Conservation (phyloP, 495 filamentous ascomycete species). For the Lichenothelia convexa region DNA sequence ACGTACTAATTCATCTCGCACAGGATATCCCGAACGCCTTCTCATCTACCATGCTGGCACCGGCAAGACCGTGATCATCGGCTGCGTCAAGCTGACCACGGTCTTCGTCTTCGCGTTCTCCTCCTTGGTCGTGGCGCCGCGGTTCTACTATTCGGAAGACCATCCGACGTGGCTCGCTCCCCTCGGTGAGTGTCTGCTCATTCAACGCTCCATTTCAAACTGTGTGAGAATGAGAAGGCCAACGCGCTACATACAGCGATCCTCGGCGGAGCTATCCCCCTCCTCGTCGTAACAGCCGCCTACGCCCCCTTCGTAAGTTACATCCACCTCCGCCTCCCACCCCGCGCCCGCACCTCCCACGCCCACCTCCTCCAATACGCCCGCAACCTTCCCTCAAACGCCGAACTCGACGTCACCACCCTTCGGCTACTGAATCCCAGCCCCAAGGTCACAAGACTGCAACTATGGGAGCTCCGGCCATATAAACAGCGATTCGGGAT, state of each 20-base stretch:
- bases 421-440: conserved; percentile 42
- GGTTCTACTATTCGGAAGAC: conserved; percentile 31
- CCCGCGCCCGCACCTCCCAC: conserved; percentile 35
- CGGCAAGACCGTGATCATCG: conserved; percentile 43
- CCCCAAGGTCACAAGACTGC: conserved; percentile 29
- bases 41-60: conserved; percentile 60
- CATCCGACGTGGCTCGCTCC: conserved; percentile 28
- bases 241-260: conserved; percentile 26
- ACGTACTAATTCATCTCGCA: too few species aligned
- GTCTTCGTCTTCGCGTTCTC: conserved; percentile 52
- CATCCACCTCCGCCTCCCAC: conserved; percentile 13
- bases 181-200: conserved; percentile 22
- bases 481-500: conserved; percentile 26
- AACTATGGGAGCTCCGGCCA: conserved; percentile 31
- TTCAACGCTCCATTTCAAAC: background rate
- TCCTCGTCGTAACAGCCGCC: conserved; percentile 45
- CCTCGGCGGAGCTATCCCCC: conserved; percentile 40
- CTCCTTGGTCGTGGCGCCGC: conserved; percentile 39
- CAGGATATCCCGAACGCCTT: conserved; percentile 42
- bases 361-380: conserved; percentile 47
- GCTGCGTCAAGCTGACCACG: conserved; percentile 47
- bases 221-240: too few species aligned
- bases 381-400: conserved; percentile 39
- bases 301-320: conserved; percentile 22
- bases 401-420: conserved; percentile 49